Base-by-base conservation (phyloP, 2,329 filamentous ascomycete species). In the Dothistroma pini region DNA sequence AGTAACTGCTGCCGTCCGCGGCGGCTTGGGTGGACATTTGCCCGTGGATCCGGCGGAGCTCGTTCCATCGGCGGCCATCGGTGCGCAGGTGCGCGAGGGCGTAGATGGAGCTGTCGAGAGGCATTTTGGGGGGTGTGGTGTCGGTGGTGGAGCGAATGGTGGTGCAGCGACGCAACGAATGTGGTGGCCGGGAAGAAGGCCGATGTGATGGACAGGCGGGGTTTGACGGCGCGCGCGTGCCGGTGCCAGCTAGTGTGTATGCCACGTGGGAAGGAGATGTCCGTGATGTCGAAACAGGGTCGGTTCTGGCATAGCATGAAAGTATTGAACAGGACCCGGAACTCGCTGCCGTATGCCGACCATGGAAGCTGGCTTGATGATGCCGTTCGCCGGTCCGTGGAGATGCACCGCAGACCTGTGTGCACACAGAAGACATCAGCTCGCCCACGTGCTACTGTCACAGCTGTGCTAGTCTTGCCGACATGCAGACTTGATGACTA, bases 101-200 rank as follows among this genome's bases (percentile, higher is more conserved):
- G 81, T 97, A 97, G 56, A 90, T 92, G 12, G 91, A 93, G 8
- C 92, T 96, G 78, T 97, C 93, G 75, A 97, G 90, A 61, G 93
- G 93, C 93, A 97, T 97, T 68, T 66, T 77, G 44, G 38, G 14
- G 51, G 14, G 9, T 21, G 5, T 25, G 25, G 25, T 21, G 14
- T 16, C n/a, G 21, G n/a, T 25, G 34, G 21, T 59, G 41, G 12
- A 19, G 50, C 5, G 38, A 16, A 6, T 14, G 38, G 21, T 54
- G 51, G 19, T 22, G 22, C 31, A 51, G 51, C 25, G 25, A 25
- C 44, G 19, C 35, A 29, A 50, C 51, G 61, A 29, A 47, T 53
- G 56, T 58, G 29, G 29, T 54, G 44, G 29, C 25, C 38, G 31
- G 34, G 11, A 47, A 22, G 44, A 57, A 51, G 44, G 25, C 31